Conservation (phyloP, 306 rosid species). For the Trichosanthes truncata region DNA sequence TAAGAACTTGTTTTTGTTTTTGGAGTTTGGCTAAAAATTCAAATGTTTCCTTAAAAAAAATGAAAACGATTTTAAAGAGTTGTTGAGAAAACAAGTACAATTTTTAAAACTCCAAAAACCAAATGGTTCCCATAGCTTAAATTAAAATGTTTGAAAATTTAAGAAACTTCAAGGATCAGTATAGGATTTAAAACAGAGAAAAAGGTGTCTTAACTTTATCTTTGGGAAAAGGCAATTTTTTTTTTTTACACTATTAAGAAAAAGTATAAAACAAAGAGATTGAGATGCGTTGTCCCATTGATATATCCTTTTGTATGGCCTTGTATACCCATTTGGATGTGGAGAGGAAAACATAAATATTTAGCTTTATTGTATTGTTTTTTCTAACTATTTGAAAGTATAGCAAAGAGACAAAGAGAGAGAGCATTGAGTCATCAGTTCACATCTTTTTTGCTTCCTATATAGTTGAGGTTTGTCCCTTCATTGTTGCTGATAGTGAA, state of each 20-base stretch:
- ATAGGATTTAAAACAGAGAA: too few relatives aligned
- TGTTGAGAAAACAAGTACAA: too few relatives aligned
- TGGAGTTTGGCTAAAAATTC: too few relatives aligned
- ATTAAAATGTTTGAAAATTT: too few relatives aligned
- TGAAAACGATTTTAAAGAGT: too few relatives aligned
- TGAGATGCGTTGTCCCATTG: neutral
- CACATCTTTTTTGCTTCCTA: neutral
- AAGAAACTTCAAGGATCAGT: too few relatives aligned
- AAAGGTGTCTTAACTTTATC: too few relatives aligned
- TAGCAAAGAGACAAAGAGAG: neutral
- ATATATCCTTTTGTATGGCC: neutral
- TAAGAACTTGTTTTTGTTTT: too few relatives aligned
- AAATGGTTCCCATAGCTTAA: too few relatives aligned
- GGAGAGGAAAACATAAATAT: neutral
- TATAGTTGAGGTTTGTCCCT: conserved; percentile 20
- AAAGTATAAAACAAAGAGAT: neutral
- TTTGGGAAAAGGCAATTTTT: too few relatives aligned
- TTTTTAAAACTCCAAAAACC: too few relatives aligned
- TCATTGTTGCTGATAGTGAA: conserved; percentile 41
- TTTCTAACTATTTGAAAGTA: neutral
- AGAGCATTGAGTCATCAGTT: neutral
- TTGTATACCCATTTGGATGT: neutral
- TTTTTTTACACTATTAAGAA: neutral
- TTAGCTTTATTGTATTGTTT: neutral
- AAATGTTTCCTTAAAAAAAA: too few relatives aligned